Evolutionary conservation across 2,329 filamentous ascomycete genomes (phyloP), one percentile per base, ranked within the genome.

Genomic region (Epicoccum nigrum): DNA sequence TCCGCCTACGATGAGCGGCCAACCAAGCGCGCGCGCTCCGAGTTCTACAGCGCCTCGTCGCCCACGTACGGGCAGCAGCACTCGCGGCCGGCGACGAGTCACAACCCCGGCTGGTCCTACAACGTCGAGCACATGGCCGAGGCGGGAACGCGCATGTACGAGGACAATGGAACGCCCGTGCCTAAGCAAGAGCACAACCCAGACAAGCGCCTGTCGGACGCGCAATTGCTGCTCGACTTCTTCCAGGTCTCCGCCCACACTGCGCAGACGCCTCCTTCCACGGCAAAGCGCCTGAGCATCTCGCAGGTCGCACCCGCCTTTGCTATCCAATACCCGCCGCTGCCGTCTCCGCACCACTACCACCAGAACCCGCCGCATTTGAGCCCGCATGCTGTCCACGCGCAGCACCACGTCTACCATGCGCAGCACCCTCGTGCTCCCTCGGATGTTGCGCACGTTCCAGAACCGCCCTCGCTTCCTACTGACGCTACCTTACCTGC

Each of bases 1-100:
- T n/a, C 53, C 11, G 23, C 45, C 25, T 52, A 59, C 51, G 64
- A 72, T 39, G 79, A 84, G 60, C 77, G 81, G 38, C 83, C 83
- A 4, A 71, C 81, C 16, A 87, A 87, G 69, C 79, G 85, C 33
- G 78, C 82, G 40, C 80, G 83, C 56, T 86, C 84, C 34, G 84
- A 86, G 61, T 76, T 81, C 59, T 72, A 80, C 43, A 73, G 76
- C 13, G 78, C 77, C 15, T 70, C 74, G 19, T 68, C 74, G 16
- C 66, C 74, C 37, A 60, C 65, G 21, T 63, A 60, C 20, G 64
- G 68, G 28, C 65, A 70, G 25, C 45, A 54, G 30, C 45, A 49
- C 45, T 72, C 76, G 27, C 65, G 78, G 50, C 78, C 78, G 13
- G 74, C 74, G 37, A 80, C 77, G 30, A 80, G 78, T 65, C 76